phyloP scores from a whole-genome alignment of 1,284 basidiomycete genomes.

The Caloboletus firmus region DNA sequence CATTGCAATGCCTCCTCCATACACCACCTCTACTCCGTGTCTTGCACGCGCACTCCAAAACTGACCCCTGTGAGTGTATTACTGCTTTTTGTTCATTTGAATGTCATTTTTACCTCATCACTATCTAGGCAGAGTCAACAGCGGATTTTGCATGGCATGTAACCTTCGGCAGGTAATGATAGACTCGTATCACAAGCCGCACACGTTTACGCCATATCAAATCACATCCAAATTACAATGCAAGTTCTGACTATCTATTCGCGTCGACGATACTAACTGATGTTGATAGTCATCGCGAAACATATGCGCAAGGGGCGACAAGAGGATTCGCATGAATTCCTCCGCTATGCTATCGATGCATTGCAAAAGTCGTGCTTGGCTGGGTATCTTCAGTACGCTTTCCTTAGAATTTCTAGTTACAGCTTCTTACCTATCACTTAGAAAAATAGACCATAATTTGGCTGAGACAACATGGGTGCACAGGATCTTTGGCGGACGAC shows the following conservation, averaged over 20 bases:
- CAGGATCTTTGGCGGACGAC: slow-evolving; percentile 88
- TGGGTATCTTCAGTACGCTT: slow-evolving; percentile 66
- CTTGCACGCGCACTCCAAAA: slow-evolving; percentile 56
- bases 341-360: slow-evolving; percentile 92
- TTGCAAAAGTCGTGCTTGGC: slow-evolving; percentile 84
- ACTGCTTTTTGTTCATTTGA: background rate
- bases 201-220: slow-evolving; percentile 57
- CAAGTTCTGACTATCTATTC: slow-evolving; percentile 39
- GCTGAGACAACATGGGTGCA: slow-evolving; percentile 94
- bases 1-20: slow-evolving; percentile 91
- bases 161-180: slow-evolving; percentile 55
- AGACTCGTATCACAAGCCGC: slow-evolving; percentile 47
- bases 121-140: slow-evolving; percentile 52
- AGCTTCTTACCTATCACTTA: slow-evolving; percentile 33
- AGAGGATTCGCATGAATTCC: slow-evolving; percentile 98
- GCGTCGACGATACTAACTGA: slow-evolving; percentile 12
- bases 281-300: slow-evolving; percentile 77
- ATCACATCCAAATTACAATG: slow-evolving; percentile 71
- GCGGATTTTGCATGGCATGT: slow-evolving; percentile 79
- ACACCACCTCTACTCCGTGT: slow-evolving; percentile 86
- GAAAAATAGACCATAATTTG: slow-evolving; percentile 76
- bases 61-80: slow-evolving; percentile 47
- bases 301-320: slow-evolving; percentile 90
- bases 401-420: slow-evolving; percentile 2
- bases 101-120: slow-evolving; percentile 10